Conservation (phyloP, 2,329 filamentous ascomycete genomes). For the Penicillium capsulatum region DNA sequence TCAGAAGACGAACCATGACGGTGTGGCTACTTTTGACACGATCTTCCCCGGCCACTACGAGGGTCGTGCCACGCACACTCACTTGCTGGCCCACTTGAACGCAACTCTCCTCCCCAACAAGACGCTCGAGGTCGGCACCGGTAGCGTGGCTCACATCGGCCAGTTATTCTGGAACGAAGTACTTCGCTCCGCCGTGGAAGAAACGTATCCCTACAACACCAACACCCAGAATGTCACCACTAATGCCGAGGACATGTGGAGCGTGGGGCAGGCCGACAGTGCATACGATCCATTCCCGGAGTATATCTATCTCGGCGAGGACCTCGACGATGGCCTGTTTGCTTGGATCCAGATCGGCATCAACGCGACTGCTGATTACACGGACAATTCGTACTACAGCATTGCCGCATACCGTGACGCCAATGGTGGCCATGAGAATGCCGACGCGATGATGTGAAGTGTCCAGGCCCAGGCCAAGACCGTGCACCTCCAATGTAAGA, state of each 20-base stretch:
- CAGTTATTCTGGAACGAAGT: conserved; percentile 51
- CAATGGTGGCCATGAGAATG: conserved; percentile 16
- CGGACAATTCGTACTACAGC: conserved; percentile 19
- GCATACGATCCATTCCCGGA: conserved; percentile 52
- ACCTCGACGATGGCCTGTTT: conserved; percentile 45
- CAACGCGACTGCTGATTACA: conserved; percentile 36
- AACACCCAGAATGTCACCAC: conserved; percentile 33
- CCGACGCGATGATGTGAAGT: conserved; percentile 4
- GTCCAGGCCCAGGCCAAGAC: neutral
- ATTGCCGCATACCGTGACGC: conserved; percentile 19
- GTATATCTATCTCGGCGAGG: conserved; percentile 52
- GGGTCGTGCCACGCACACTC: conserved; percentile 48
- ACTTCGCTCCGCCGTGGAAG: conserved; percentile 43
- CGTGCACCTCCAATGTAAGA: neutral
- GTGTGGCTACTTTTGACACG: conserved; percentile 49
- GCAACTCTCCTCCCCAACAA: conserved; percentile 40
- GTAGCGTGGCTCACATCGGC: conserved; percentile 46
- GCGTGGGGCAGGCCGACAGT: conserved; percentile 40
- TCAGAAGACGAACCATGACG: conserved; percentile 45
- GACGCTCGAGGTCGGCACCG: conserved; percentile 43
- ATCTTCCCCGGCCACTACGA: conserved; percentile 48
- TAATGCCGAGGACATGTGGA: conserved; percentile 44
- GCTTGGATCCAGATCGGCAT: conserved; percentile 50
- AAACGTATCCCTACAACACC: conserved; percentile 36
- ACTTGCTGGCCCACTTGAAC: conserved; percentile 46